Evolutionary conservation across 441 rosid species (phyloP), one percentile per base, ranked within the genome.

Genomic region (Raphanus hybrid): DNA sequence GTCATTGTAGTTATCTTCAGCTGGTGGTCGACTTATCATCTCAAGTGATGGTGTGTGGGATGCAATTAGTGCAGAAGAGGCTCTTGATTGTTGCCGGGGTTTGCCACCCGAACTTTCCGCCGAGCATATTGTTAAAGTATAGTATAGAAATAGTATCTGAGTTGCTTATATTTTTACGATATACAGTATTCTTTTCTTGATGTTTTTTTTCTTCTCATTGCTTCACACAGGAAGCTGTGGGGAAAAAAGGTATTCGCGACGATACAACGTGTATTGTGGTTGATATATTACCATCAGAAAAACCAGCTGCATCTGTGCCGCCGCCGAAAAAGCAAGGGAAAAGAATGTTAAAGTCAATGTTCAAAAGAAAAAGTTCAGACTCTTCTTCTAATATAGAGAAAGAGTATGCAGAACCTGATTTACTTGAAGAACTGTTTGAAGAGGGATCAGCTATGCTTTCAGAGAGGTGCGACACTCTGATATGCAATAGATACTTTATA

Each of bases 401-500:
- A 81, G 94, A 86, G 73, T 86, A 81, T 75, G 71, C 78, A 34
- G 91, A 91, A 76, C 97, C 93, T 73, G 96, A 96, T 80, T 82
- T 87, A 65, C 90, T 93, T 59, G 98, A 92, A 86, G 97, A 96
- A 84, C 69, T 96, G 27, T 91, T 84, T 71, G 99, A 96, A 85
- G 96, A 93, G 52, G 99, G 97, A 74, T 96, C 99, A 18, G 99
- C 98, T 65, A 88, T 87, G 93, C 99, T 96, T 80, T 92, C 99
- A 80, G 97, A 96, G 80, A 89, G 98, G 99, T 95, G 60, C 83
- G 84, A 74, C 71, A 79, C 72, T 35, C 26, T 67, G 20, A 41
- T 41, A 41, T 41, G 48, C 37, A 34, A 34, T 34, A 34, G 37
- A 34, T 34, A 34, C 37, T 6, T 10, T 37, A 16, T 16, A 16